Base-by-base conservation (phyloP, 2,329 filamentous ascomycete genomes). In the Trichophyton equinum region DNA sequence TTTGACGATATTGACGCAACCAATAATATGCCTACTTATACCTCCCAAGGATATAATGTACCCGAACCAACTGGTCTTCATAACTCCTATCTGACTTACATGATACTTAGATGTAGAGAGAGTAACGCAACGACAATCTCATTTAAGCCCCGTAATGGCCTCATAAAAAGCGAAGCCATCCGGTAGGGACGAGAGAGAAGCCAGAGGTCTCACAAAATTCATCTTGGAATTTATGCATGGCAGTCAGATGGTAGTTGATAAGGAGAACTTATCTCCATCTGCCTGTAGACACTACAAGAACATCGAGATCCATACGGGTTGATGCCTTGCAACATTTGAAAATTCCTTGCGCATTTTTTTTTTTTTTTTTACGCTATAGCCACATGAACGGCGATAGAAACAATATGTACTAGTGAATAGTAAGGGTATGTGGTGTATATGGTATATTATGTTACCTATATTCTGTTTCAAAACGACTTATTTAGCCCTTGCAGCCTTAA, bases 401-500 rank as follows among this genome's bases (percentile, higher is more conserved):
- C 4, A n/a, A 18, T 33, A 22, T 15, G 33, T 9, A 38, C 33
- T 38, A 13, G 4, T 4, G 1, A 38, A 13, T 38, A 13, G 8
- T 13, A 11, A 38, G 8, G 11, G 33, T 4, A 38, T 38, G 33
- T 38, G 27, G 27, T 30, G 6, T 30, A 30, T 30, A 30, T 38
- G 33, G 33, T 38, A 38, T 13, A 13, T 38, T 38, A 38, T 38
- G 11, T 38, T 38, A 38, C 6, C 9, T 60, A 20, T 33, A 36
- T 55, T 33, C 1, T 36, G 11, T 20, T 47, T 6, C 47, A 8
- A 38, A 36, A 13, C 2, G 13, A 15, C 11, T 27, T 70, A 69
- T 55, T 69, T 73, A 66, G 78, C 70, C 27, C 76, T 72, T 15
- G 77, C 76, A 63, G 77, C 76, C 63, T 73, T 77, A 68, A 79